Base-by-base conservation (phyloP, 495 filamentous ascomycete species). In the Cercophora sp. region DNA sequence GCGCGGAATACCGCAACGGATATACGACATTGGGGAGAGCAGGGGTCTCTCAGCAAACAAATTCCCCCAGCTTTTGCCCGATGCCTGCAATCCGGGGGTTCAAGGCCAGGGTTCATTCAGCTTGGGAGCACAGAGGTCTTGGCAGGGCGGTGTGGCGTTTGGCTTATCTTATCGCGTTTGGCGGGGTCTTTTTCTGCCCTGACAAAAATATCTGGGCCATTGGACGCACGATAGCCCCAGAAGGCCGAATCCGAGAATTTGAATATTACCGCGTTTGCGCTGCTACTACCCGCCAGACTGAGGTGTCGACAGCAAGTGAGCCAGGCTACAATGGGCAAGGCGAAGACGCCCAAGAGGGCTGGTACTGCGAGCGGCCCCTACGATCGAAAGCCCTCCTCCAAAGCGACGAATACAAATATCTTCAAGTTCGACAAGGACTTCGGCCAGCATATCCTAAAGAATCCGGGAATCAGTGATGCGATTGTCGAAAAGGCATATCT, bases 371-470 rank as follows among this genome's bases (percentile, higher is more conserved):
- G 63, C 42, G 66, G 67, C 24, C 86, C 86, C 3, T 90, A 89
- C 68, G 71, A 76, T 26, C 71, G 66, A 55, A 76, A 63, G 52
- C 62, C 27, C 23, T 40, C 56, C 5, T 55, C 56, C 31, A 59
- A 61, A 71, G 48, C 67, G 68, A 71, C 78, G 24, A 82, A 79
- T 54, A 86, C 93, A 71, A 89, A 87, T 61, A 86, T 96, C 70
- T 96, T 96, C 79, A 79, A 79, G 57, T 80, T 80, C 66, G 74
- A 73, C 65, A 74, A 72, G 53, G 71, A 75, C 52, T 69, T 66
- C 42, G 72, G 92, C 55, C 92, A 97, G 73, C 92, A 97, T 69
- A 89, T 97, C 48, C 78, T 97, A 60, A 96, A 95, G 73, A 96
- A 97, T 70, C 91, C 91, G 15, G 90, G 89, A 52, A 88, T 97